Conservation (phyloP, 768 basidiomycete genomes). For the Infundibulicybe gibba region DNA sequence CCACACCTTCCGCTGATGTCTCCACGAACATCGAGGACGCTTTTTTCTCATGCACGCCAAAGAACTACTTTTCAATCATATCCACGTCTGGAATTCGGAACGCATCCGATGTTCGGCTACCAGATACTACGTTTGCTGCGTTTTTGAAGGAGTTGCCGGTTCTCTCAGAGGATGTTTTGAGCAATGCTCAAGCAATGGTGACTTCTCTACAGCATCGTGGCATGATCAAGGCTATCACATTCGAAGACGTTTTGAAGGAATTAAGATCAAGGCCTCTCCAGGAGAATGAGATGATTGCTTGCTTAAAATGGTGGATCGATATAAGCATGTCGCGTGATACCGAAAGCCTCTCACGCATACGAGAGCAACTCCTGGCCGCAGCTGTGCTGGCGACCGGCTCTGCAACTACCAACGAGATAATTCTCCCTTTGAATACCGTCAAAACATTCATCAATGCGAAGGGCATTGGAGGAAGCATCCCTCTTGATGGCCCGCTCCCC, state of each 20-base stretch:
- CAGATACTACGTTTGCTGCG: constrained; percentile 60
- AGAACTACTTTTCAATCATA: constrained; percentile 60
- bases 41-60: constrained; percentile 67
- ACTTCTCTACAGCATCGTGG: constrained; percentile 55
- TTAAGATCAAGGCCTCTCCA: constrained; percentile 65
- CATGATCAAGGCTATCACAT: constrained; percentile 70
- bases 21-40: constrained; percentile 66
- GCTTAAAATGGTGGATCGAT: constrained; percentile 83
- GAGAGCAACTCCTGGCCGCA: constrained; percentile 63
- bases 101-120: constrained; percentile 67
- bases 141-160: constrained; percentile 82
- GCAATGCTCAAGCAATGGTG: constrained; percentile 58
- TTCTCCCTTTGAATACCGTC: constrained; percentile 69
- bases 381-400: constrained; percentile 52
- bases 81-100: constrained; percentile 71
- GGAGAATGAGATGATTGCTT: constrained; percentile 74
- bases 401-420: constrained; percentile 37
- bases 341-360: constrained; percentile 40
- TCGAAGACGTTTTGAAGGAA: constrained; percentile 80
- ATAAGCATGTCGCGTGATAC: constrained; percentile 30
- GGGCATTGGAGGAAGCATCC: constrained; percentile 52
- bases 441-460: constrained; percentile 68
- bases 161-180: constrained; percentile 57
- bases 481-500: constrained; percentile 74
- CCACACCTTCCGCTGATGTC: constrained; percentile 84